phyloP scores from a whole-genome alignment of 441 rosid genomes.

The Flueggea neowawraea region DNA sequence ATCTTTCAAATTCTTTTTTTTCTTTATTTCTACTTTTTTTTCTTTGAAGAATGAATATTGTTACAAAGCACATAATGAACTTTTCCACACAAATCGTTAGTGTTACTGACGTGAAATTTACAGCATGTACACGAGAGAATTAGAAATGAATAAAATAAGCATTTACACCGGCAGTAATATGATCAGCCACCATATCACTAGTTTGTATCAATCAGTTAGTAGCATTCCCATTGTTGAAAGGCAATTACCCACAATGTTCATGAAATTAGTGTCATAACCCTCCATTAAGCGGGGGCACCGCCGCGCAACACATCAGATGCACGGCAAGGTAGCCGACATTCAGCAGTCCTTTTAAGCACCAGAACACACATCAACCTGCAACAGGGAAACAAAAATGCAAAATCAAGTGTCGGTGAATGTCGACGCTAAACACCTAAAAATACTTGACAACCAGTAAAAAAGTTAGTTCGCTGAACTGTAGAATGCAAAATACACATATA shows the following conservation, averaged over 20 bases:
- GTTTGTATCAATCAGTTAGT: slow-evolving; percentile 49
- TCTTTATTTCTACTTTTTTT: slow-evolving; percentile 12
- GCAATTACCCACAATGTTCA: slow-evolving; percentile 18
- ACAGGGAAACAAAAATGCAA: slow-evolving; percentile 6
- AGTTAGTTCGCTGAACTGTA: too few relatives aligned
- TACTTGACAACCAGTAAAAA: too few relatives aligned
- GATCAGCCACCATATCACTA: slow-evolving; percentile 16
- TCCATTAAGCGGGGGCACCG: slow-evolving; percentile 24
- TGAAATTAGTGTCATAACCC: slow-evolving; percentile 35
- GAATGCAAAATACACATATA: too few relatives aligned
- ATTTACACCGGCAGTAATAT: slow-evolving; percentile 21
- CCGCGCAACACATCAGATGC: slow-evolving; percentile 2
- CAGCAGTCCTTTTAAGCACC: slow-evolving; percentile 14
- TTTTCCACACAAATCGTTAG: slow-evolving; percentile 53
- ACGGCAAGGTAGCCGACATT: slow-evolving; percentile 8
- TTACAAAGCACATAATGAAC: slow-evolving; percentile 38
- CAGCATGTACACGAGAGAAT: slow-evolving; percentile 61
- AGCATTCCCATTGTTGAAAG: slow-evolving; percentile 23
- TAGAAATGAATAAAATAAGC: slow-evolving; percentile 25
- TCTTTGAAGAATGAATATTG: slow-evolving; percentile 35
- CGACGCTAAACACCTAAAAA: too few relatives aligned
- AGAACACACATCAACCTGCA: slow-evolving; percentile 52
- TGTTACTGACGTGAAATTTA: slow-evolving; percentile 51
- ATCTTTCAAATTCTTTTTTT: not conserved
- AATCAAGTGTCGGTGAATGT: too few relatives aligned